Percentiles rank a stretch among this genome's conserved stretches.
Evolutionary conservation across 345 rosid genomes (phyloP).

Genomic region (Camelina sativa): DNA sequence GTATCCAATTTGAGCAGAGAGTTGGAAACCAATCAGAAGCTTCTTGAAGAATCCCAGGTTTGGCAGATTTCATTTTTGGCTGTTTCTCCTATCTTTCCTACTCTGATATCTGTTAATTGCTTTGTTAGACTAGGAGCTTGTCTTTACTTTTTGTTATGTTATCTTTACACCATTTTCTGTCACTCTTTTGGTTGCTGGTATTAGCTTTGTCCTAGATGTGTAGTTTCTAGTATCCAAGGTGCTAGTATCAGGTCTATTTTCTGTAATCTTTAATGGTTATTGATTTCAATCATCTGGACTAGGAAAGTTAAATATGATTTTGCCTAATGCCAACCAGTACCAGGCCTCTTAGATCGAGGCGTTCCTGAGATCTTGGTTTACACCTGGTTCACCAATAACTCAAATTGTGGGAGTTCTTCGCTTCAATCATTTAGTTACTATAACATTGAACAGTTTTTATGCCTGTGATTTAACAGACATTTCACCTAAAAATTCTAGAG

Average conservation of each 20-base stretch:
- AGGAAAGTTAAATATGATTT: background rate
- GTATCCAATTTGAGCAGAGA: conserved; percentile 67
- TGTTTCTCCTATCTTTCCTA: background rate
- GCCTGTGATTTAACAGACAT: conserved; percentile 24
- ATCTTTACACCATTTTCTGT: conserved; percentile 12
- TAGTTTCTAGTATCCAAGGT: background rate
- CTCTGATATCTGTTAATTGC: conserved; percentile 8
- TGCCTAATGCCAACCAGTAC: conserved; percentile 6
- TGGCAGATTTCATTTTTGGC: conserved; percentile 4
- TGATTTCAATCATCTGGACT: conserved; percentile 19
- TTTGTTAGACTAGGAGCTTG: conserved; percentile 14
- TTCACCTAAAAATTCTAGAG: conserved; percentile 5
- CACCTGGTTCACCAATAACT: conserved; percentile 11
- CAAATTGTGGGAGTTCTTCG: background rate
- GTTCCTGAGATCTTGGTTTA: conserved; percentile 21
- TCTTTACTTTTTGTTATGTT: conserved; percentile 19
- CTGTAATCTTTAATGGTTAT: conserved; percentile 11
- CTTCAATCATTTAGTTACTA: background rate
- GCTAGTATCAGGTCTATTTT: background rate
- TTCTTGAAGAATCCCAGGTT: conserved; percentile 98
- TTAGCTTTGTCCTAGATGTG: conserved; percentile 16
- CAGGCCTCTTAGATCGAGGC: background rate
- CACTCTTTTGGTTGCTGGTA: conserved; percentile 9
- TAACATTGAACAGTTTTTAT: conserved; percentile 17
- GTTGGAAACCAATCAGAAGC: conserved; percentile 74